phyloP scores from a whole-genome alignment of 352 stramenopile species.

The Phytophthora syringae region DNA sequence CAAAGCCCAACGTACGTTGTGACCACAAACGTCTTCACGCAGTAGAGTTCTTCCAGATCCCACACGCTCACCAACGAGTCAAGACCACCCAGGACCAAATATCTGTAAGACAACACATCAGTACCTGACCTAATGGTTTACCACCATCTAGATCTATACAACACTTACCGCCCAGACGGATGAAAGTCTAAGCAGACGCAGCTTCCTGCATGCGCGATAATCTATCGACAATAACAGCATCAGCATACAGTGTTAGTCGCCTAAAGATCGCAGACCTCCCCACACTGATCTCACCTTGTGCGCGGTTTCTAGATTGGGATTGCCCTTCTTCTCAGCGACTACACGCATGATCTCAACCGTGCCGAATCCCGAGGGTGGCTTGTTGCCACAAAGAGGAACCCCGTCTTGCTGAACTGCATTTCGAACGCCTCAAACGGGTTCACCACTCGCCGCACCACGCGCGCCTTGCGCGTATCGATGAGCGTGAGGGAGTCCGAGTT shows the following conservation, averaged over 20 bases:
- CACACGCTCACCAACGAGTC: slow-evolving; percentile 88
- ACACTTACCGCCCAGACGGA: slow-evolving; percentile 66
- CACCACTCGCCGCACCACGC: slow-evolving; percentile 76
- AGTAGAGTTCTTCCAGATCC: slow-evolving; percentile 89
- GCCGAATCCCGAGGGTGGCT: slow-evolving; percentile 76
- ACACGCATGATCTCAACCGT: slow-evolving; percentile 89
- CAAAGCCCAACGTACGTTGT: slow-evolving; percentile 60
- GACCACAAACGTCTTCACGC: slow-evolving; percentile 81
- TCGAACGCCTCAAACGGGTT: slow-evolving; percentile 88
- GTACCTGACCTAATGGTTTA: not conserved
- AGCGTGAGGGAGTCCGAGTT: slow-evolving; percentile 80
- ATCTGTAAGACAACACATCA: slow-evolving; percentile 39
- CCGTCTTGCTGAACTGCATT: slow-evolving; percentile 82
- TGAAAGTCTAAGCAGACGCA: slow-evolving; percentile 85
- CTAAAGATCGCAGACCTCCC: not conserved
- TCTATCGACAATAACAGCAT: slow-evolving; percentile 35
- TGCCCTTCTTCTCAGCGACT: slow-evolving; percentile 76
- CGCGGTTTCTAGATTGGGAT: slow-evolving; percentile 83
- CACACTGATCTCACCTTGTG: slow-evolving; percentile 60
- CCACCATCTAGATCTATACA: not conserved
- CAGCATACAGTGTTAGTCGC: slow-evolving; percentile 1
- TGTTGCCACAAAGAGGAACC: slow-evolving; percentile 83
- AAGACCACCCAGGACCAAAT: slow-evolving; percentile 75
- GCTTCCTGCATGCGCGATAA: slow-evolving; percentile 80
- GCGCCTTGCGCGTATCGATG: slow-evolving; percentile 85